Percentiles rank a stretch among this genome's conserved stretches.
Evolutionary conservation across 306 rosid genomes (phyloP).

Genomic region (Trifolium repens): DNA sequence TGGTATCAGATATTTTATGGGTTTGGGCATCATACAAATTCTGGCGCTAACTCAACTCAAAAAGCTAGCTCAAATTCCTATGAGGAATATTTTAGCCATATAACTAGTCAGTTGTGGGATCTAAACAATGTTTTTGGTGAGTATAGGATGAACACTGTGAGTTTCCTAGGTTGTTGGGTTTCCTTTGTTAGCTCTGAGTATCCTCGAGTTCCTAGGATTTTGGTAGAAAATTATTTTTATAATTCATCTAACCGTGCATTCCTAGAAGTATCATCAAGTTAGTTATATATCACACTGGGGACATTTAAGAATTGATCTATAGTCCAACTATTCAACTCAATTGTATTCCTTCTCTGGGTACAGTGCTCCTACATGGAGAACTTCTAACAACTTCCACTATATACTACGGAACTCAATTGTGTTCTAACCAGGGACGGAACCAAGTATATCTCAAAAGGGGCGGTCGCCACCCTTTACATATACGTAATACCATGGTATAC

Average conservation of each 20-base stretch:
- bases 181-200: background rate
- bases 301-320: background rate
- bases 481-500: too few relatives aligned
- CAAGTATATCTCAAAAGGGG: too few relatives aligned
- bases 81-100: background rate
- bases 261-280: background rate
- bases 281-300: background rate
- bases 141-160: background rate
- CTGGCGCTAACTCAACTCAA: conserved; percentile 4
- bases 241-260: background rate
- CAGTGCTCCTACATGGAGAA: conserved; percentile 12
- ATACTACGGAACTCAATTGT: background rate
- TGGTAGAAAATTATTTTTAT: background rate
- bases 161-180: background rate
- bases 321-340: conserved; percentile 8
- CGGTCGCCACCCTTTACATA: too few relatives aligned
- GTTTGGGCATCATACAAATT: background rate
- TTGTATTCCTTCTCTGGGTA: background rate
- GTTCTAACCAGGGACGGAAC: too few relatives aligned
- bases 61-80: conserved; percentile 7
- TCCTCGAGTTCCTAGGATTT: background rate
- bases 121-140: background rate
- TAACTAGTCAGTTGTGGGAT: background rate
- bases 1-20: background rate
- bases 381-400: conserved; percentile 7